Percentiles rank a stretch among this genome's conserved stretches.
Conservation (phyloP, 805 yeast genomes). For the Ascoidea rubescens region DNA sequence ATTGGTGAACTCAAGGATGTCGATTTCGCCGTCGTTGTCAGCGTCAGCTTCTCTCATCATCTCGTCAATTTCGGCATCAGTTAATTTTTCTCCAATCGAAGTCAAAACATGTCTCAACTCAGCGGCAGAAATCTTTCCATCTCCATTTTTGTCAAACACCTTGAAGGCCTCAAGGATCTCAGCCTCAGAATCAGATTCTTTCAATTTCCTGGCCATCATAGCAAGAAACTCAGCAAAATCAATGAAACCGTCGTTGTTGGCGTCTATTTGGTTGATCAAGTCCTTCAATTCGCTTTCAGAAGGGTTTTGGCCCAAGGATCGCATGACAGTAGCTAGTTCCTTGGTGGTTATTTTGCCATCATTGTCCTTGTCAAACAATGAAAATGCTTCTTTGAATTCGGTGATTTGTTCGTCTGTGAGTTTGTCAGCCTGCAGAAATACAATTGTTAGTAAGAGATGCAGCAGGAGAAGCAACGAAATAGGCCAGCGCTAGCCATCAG, state of each 20-base stretch:
- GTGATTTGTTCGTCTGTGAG: conserved; percentile 92
- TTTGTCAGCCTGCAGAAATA: conserved; percentile 52
- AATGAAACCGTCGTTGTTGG: conserved; percentile 83
- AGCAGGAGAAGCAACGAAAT: too few relatives aligned
- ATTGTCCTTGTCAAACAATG: conserved; percentile 90
- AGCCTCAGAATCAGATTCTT: conserved; percentile 93
- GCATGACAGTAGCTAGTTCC: conserved; percentile 96
- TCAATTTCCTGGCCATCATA: conserved; percentile 85
- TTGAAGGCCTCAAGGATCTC: conserved; percentile 96
- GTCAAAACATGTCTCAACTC: conserved; percentile 95
- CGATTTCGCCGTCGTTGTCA: conserved; percentile 93
- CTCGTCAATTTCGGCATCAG: conserved; percentile 94
- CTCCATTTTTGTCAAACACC: conserved; percentile 90
- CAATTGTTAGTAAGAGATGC: conserved; percentile 1
- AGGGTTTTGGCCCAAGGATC: conserved; percentile 97
- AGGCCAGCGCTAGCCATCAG: too few relatives aligned
- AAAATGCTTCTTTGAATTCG: conserved; percentile 95
- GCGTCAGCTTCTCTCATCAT: conserved; percentile 94
- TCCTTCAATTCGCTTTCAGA: conserved; percentile 92
- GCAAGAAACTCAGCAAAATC: conserved; percentile 76
- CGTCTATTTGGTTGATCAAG: conserved; percentile 94
- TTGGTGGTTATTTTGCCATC: conserved; percentile 94
- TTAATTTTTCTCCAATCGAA: conserved; percentile 91
- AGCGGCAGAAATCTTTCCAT: conserved; percentile 92
- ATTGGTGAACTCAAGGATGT: conserved; percentile 92